These are phyloP conservation scores for Rhodamnia argentea DNA, from an alignment of 345 rosid species.

Conservation along the genomic window DNA sequence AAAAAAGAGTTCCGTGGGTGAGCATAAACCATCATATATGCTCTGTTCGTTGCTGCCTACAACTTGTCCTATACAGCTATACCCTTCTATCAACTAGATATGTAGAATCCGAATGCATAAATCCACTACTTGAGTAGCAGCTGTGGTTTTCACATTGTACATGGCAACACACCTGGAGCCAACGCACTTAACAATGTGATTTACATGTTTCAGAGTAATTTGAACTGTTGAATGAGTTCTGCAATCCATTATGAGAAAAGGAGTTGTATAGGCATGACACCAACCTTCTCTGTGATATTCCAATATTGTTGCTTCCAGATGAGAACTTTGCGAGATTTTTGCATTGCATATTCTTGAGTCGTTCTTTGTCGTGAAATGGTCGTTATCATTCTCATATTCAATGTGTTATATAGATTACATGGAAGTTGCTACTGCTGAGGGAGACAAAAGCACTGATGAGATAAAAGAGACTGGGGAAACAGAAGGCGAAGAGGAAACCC, in stretches of 20 bases:
- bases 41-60: background rate
- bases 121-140: background rate
- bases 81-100: background rate
- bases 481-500: constrained; percentile 12
- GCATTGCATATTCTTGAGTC: background rate
- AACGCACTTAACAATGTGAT: background rate
- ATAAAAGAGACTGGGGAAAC: constrained; percentile 22
- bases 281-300: background rate
- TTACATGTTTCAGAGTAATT: background rate
- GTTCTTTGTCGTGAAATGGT: background rate
- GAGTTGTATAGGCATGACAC: background rate
- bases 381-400: background rate
- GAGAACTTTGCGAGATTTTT: background rate
- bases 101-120: background rate
- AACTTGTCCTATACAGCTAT: background rate
- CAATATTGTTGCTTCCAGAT: background rate
- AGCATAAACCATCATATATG: background rate
- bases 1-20: background rate
- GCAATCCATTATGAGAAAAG: background rate
- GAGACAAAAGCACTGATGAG: constrained; percentile 1
- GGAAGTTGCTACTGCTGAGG: constrained; percentile 9
- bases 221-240: background rate
- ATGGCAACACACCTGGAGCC: background rate
- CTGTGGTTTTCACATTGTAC: background rate
- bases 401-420: constrained; percentile 24